These are phyloP conservation scores for Trametes hirsuta DNA, from an alignment of 1,284 basidiomycete genomes.

Conservation along the genomic window DNA sequence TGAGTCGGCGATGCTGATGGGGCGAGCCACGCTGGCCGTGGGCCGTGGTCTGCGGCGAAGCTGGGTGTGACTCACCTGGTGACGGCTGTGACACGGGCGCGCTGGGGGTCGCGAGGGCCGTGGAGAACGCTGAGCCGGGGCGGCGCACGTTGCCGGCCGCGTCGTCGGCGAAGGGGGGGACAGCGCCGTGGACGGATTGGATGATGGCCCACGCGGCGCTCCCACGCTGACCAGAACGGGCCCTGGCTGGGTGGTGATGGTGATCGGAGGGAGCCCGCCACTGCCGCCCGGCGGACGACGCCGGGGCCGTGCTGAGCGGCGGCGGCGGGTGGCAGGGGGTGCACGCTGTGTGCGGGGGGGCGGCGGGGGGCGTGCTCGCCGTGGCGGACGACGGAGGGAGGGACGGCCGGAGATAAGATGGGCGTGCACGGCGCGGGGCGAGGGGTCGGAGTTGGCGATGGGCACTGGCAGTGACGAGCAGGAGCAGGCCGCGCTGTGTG, in stretches of 20 bases:
- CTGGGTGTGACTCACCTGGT: slow-evolving; percentile 18
- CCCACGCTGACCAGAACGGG: slow-evolving; percentile 25
- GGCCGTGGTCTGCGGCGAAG: not conserved
- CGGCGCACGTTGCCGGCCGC: slow-evolving; percentile 30
- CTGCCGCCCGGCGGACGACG: slow-evolving; percentile 19
- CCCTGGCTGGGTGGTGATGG: slow-evolving; percentile 11
- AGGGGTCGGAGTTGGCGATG: slow-evolving; percentile 37
- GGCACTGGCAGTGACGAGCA: slow-evolving; percentile 38
- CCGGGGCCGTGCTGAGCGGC: not conserved
- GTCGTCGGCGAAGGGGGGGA: slow-evolving; percentile 25
- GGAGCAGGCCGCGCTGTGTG: slow-evolving; percentile 30
- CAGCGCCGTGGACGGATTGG: slow-evolving; percentile 25
- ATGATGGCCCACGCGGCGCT: slow-evolving; percentile 23
- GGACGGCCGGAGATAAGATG: slow-evolving; percentile 27
- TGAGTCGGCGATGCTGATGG: too few relatives aligned
- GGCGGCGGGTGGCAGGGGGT: not conserved
- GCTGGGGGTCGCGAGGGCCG: slow-evolving; percentile 23
- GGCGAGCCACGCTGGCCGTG: too few relatives aligned
- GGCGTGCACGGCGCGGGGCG: slow-evolving; percentile 19
- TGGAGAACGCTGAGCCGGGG: slow-evolving; percentile 29
- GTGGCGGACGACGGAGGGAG: slow-evolving; percentile 1
- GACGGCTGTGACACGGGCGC: slow-evolving; percentile 5
- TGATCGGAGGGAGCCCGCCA: slow-evolving; percentile 20
- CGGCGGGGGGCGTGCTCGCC: not conserved
- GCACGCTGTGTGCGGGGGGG: not conserved